Evolutionary conservation across 805 yeast genomes (phyloP).

Genomic region (Hagleromyces aurorensis): DNA sequence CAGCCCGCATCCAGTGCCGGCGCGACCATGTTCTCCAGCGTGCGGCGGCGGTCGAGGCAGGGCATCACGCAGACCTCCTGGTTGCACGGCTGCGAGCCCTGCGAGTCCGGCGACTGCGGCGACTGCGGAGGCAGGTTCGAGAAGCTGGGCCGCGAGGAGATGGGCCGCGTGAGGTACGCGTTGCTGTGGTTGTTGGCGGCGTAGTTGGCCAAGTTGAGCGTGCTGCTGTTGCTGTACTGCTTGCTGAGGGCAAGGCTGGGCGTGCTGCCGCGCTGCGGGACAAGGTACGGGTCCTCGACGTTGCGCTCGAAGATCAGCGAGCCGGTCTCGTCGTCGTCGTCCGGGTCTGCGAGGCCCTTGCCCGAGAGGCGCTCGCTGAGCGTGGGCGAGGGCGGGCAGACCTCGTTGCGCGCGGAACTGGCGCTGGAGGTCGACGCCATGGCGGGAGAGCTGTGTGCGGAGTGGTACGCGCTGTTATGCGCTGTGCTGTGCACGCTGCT

Average conservation of each 20-base stretch:
- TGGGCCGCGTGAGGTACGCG: constrained; percentile 2
- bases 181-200: constrained; percentile 1
- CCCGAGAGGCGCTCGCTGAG: constrained; percentile 9
- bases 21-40: constrained; percentile 61
- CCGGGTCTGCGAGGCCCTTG: constrained; percentile 1
- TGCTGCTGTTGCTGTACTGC: constrained; percentile 8
- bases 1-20: constrained; percentile 78
- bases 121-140: constrained; percentile 4
- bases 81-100: constrained; percentile 14
- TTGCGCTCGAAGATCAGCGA: constrained; percentile 59
- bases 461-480: too few species aligned
- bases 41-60: constrained; percentile 34
- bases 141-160: background rate
- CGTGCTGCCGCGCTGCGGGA: constrained; percentile 11
- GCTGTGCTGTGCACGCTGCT: too few species aligned
- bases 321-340: constrained; percentile 3
- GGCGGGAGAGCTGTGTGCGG: too few species aligned
- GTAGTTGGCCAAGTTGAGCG: constrained; percentile 1
- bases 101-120: constrained; percentile 14
- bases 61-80: constrained; percentile 24
- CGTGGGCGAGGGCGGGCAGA: constrained; percentile 12
- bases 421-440: constrained; percentile 2
- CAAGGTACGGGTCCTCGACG: constrained; percentile 48
- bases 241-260: constrained; percentile 7
- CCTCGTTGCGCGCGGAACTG: background rate